Evolutionary conservation across 192 early-diverging fungal genomes (phyloP), one percentile per base, ranked within the genome.

Genomic region (Backusella westeae): DNA sequence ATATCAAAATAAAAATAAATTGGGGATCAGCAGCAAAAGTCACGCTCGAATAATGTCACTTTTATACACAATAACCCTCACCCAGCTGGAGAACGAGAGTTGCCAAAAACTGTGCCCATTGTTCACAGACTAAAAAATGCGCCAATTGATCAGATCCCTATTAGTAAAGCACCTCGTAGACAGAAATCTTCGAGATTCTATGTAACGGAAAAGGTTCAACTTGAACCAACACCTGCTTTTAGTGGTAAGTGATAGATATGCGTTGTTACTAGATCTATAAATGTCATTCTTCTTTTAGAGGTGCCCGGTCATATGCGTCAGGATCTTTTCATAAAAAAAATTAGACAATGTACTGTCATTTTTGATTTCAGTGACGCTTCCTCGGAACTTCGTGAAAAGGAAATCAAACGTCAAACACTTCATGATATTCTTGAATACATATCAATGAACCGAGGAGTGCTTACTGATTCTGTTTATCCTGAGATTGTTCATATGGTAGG

Each of bases 281-380:
- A 44, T 49, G 21, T 19, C 6, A 32, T 42, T 66, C 36, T 7
- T 38, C 9, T 77, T 41, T 17, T 69, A 88, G 94, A 93, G 41
- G 90, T 95, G 34, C 80, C 88, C 10, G 80, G 91, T 7, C 82
- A 81, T 39, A 91, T 94, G 77, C 91, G 94, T 9, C 90, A 88
- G 52, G 93, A 94, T 21, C 86, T 97, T 39, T 89, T 96, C 52
- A 74, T 93, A 49, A 90, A 93, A 82, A 97, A 97, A 79, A 78
- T 97, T 12, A 81, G 83, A 38, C 96, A 96, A 78, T 97, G 96
- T 76, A 87, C 84, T 29, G 87, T 92, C 23, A 81, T 96, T 3
- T 97, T 96, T 79, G 96, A 97, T 81, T 97, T 97, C 76, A 94
- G 89, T 70, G 94, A 94, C 80, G 81, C 89, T 6, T 83, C 91